These are phyloP conservation scores for Volvariella surrecta DNA, from an alignment of 1,284 basidiomycete species.

Conservation along the genomic window DNA sequence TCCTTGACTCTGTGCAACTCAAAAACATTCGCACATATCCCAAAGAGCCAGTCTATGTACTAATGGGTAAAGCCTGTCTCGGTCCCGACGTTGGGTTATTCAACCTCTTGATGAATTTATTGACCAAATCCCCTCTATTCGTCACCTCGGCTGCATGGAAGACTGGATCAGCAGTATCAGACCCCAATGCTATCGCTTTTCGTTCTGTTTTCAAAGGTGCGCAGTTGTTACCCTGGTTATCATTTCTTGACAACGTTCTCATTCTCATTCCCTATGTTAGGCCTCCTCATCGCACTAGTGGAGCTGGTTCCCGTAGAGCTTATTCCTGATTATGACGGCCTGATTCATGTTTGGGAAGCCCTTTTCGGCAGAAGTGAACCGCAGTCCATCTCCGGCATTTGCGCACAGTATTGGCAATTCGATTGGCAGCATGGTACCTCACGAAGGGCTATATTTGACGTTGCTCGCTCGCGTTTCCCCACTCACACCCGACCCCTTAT, in stretches of 20 bases:
- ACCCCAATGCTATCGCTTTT: slow-evolving; percentile 76
- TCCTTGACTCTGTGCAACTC: slow-evolving; percentile 47
- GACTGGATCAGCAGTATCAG: slow-evolving; percentile 58
- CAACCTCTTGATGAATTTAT: slow-evolving; percentile 40
- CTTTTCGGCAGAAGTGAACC: slow-evolving; percentile 75
- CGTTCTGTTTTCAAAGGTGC: slow-evolving; percentile 79
- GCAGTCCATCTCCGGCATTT: slow-evolving; percentile 59
- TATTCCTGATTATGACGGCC: slow-evolving; percentile 60
- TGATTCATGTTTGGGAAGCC: slow-evolving; percentile 73
- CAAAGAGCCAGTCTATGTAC: slow-evolving; percentile 45
- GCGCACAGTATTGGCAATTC: slow-evolving; percentile 69
- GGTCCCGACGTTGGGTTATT: slow-evolving; percentile 51
- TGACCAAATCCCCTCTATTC: slow-evolving; percentile 65
- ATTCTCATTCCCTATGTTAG: slow-evolving; percentile 22
- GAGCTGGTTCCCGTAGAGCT: slow-evolving; percentile 70
- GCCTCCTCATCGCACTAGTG: slow-evolving; percentile 61
- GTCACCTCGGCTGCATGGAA: slow-evolving; percentile 65
- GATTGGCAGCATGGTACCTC: slow-evolving; percentile 55
- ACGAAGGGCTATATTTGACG: slow-evolving; percentile 72
- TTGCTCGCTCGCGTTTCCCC: slow-evolving; percentile 74
- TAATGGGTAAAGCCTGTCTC: slow-evolving; percentile 49
- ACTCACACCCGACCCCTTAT: slow-evolving; percentile 67
- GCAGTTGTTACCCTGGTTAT: slow-evolving; percentile 11
- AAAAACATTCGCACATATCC: slow-evolving; percentile 33
- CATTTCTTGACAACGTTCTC: too few species aligned